A percentile compares a stretch with the other conserved stretches of the same genome.
phyloP scores from a whole-genome alignment of 352 stramenopile genomes.

The Globisporangium recalcitrans region DNA sequence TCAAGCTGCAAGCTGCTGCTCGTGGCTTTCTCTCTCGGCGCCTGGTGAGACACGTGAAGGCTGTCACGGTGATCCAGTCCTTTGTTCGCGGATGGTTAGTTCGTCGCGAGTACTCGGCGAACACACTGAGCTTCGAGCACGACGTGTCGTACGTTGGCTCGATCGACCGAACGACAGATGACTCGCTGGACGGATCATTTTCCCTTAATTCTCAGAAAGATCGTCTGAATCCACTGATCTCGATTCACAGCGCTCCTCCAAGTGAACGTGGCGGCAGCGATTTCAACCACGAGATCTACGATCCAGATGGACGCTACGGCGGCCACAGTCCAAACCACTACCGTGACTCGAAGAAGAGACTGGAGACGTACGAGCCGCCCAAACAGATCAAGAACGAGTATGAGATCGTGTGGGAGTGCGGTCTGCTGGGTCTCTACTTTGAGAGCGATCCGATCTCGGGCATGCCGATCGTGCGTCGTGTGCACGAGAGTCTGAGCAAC shows the following conservation, averaged over 20 bases:
- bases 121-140: slow-evolving; percentile 74
- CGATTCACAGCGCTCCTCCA: slow-evolving; percentile 43
- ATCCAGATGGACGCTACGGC: slow-evolving; percentile 39
- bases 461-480: slow-evolving; percentile 82
- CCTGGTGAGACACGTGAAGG: slow-evolving; percentile 34
- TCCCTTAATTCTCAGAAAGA: slow-evolving; percentile 28
- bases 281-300: slow-evolving; percentile 35
- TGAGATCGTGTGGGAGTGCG: slow-evolving; percentile 86
- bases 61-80: slow-evolving; percentile 63
- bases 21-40: slow-evolving; percentile 46
- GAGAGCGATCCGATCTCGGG: slow-evolving; percentile 74
- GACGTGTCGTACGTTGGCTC: slow-evolving; percentile 75
- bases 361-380: slow-evolving; percentile 56
- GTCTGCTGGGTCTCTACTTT: slow-evolving; percentile 79
- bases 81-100: slow-evolving; percentile 82
- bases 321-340: slow-evolving; percentile 39
- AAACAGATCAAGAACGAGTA: slow-evolving; percentile 76
- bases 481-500: slow-evolving; percentile 84
- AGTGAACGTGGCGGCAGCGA: slow-evolving; percentile 50
- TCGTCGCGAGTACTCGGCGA: slow-evolving; percentile 65
- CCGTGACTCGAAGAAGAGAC: slow-evolving; percentile 53
- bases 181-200: slow-evolving; percentile 50
- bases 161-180: slow-evolving; percentile 41
- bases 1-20: slow-evolving; percentile 45
- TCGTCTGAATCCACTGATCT: slow-evolving; percentile 46